Base-by-base conservation (phyloP, 2,329 filamentous ascomycete species). In the Ceratocystis cacaofunesta region DNA sequence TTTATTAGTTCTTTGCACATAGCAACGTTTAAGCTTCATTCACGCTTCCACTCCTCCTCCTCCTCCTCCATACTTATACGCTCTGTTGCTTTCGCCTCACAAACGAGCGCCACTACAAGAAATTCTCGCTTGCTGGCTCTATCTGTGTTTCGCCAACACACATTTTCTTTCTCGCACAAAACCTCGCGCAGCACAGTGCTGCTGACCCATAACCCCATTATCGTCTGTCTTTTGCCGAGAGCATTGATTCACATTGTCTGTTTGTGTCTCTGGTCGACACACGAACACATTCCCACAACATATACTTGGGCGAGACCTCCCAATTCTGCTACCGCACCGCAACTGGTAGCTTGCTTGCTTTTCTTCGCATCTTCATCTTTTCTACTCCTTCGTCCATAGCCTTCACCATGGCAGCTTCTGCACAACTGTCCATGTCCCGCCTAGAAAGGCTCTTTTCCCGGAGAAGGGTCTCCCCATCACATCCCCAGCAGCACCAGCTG, bases 371-470 rank as follows among this genome's bases (percentile, higher is more conserved):
- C 41, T 19, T n/a, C 2, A 17, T 17, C 7, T 36, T 25, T 10
- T 36, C 8, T 55, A 5, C n/a, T 10, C 48, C 41, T 36, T 36
- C 30, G 1, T 52, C 25, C 36, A 55, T n/a, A 58, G 6, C n/a
- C 7, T 15, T 28, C 62, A 64, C 7, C n/a, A 66, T 64, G 62
- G 62, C 65, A 10, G 44, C 65, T 19, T 43, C 50, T n/a, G 55
- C 62, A 43, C 65, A 67, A 64, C 41, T 64, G 32, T 67, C 65
- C 22, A 64, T 67, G 46, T 67, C 41, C 65, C 73, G 75, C 67
- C 72, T 84, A 57, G 81, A 83, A 73, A 77, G 75, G 70, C 75
- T 83, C 68, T 83, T 84, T 71, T 76, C 76, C 64, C 72, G 72
- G 64, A 82, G 76, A 70, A 74, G 74, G 65, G 76, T 62, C 57